Conservation (phyloP, 2,329 filamentous ascomycete species). For the Ophiostoma tasmaniense region DNA sequence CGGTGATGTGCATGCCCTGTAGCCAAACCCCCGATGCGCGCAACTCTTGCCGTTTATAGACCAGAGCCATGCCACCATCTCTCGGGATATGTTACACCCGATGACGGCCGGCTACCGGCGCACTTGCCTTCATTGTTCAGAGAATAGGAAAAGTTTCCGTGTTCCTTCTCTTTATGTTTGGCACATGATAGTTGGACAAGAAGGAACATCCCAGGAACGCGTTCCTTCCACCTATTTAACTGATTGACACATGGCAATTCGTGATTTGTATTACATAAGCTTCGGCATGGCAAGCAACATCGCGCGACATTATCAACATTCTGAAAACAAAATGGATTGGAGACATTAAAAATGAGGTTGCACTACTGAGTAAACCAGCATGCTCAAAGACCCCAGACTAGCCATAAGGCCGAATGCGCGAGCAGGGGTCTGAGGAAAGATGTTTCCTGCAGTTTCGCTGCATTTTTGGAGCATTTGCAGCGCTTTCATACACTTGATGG, state of each 20-base stretch:
- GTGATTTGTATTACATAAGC: background rate
- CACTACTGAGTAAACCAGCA: background rate
- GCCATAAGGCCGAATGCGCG: constrained; percentile 4
- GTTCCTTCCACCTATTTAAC: background rate
- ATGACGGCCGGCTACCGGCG: background rate
- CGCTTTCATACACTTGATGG: background rate
- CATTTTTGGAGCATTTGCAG: background rate
- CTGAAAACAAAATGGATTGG: background rate
- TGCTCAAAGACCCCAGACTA: background rate
- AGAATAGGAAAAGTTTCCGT: too few species aligned
- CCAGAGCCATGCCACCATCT: background rate
- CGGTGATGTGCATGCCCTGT: background rate
- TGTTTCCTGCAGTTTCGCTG: background rate
- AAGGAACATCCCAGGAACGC: background rate
- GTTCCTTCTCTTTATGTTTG: too few species aligned
- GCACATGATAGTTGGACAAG: background rate
- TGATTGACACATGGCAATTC: background rate
- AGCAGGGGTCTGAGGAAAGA: background rate
- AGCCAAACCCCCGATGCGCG: background rate
- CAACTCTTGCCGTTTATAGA: background rate
- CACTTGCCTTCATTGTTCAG: background rate
- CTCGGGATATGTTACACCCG: background rate
- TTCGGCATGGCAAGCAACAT: background rate
- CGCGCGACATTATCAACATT: background rate
- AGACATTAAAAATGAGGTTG: background rate